phyloP scores from a whole-genome alignment of 2,329 filamentous ascomycete species.

The Trichoderma polysporum region DNA sequence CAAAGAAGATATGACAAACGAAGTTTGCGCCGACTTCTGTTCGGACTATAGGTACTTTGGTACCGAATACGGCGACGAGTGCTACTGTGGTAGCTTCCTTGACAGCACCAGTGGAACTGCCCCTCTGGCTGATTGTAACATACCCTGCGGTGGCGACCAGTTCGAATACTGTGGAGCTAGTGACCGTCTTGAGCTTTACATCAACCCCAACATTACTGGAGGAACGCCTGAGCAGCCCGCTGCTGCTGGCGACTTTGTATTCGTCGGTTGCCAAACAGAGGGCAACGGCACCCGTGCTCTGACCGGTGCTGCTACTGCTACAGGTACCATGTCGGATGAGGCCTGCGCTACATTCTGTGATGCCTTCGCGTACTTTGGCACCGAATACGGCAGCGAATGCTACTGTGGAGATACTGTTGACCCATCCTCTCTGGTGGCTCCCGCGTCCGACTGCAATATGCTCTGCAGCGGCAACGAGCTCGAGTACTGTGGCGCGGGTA shows the following conservation, averaged over 20 bases:
- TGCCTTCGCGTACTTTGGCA: slow-evolving; percentile 36
- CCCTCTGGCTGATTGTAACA: slow-evolving; percentile 35
- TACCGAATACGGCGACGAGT: slow-evolving; percentile 41
- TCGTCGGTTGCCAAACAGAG: slow-evolving; percentile 41
- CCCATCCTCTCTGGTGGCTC: slow-evolving; percentile 31
- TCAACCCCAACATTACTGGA: slow-evolving; percentile 29
- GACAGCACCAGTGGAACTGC: slow-evolving; percentile 30
- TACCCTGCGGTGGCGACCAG: slow-evolving; percentile 36
- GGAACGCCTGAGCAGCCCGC: slow-evolving; percentile 35
- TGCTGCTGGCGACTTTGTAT: slow-evolving; percentile 34
- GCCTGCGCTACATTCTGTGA: slow-evolving; percentile 35
- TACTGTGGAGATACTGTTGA: slow-evolving; percentile 38
- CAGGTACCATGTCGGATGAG: slow-evolving; percentile 36
- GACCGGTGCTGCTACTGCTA: slow-evolving; percentile 25
- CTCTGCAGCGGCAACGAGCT: slow-evolving; percentile 38
- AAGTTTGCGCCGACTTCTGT: slow-evolving; percentile 37
- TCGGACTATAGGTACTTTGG: slow-evolving; percentile 42
- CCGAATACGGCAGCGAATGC: slow-evolving; percentile 40
- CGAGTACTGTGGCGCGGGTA: slow-evolving; percentile 43
- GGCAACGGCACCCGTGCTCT: slow-evolving; percentile 37
- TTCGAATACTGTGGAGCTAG: slow-evolving; percentile 37
- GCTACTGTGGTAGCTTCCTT: slow-evolving; percentile 40
- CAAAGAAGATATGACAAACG: slow-evolving; percentile 35
- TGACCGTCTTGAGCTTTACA: slow-evolving; percentile 37
- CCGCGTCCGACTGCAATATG: slow-evolving; percentile 41